Conservation (phyloP, 2,329 filamentous ascomycete species). For the Blumeriella jaapii region DNA sequence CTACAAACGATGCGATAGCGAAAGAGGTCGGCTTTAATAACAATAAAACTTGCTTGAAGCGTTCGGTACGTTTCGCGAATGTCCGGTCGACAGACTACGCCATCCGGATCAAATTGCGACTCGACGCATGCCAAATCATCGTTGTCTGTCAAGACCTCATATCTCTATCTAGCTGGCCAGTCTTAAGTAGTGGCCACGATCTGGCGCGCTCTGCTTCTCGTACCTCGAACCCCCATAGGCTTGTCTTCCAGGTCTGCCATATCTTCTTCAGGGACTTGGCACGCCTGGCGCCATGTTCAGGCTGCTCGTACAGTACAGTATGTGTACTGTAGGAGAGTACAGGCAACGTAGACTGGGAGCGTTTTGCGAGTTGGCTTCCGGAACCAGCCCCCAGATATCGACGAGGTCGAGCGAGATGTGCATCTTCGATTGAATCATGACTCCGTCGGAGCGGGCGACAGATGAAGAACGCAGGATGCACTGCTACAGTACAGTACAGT, state of each 20-base stretch:
- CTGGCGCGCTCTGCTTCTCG: constrained; percentile 47
- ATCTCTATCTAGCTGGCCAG: constrained; percentile 42
- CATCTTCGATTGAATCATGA: too few relatives aligned
- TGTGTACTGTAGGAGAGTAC: neutral
- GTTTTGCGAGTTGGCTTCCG: too few relatives aligned
- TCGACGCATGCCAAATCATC: constrained; percentile 59
- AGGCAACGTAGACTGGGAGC: neutral
- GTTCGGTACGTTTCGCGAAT: constrained; percentile 49
- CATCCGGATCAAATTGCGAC: constrained; percentile 51
- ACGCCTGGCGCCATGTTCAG: constrained; percentile 3
- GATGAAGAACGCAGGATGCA: too few relatives aligned
- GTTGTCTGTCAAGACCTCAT: constrained; percentile 41
- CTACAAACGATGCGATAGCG: constrained; percentile 57
- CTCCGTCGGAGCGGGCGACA: too few relatives aligned
- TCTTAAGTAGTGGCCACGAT: constrained; percentile 57
- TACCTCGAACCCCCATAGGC: constrained; percentile 53
- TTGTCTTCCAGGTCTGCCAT: constrained; percentile 67
- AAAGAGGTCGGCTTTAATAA: constrained; percentile 55
- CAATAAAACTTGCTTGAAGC: constrained; percentile 47
- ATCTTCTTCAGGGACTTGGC: constrained; percentile 51
- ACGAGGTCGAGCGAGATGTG: too few relatives aligned
- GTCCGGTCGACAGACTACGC: constrained; percentile 55
- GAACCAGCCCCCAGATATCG: too few relatives aligned
- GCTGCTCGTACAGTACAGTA: constrained; percentile 4
- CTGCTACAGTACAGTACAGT: too few relatives aligned